These are phyloP conservation scores for Monilinia vaccinii-corymbosi DNA, from an alignment of 2,329 filamentous ascomycete genomes.

Conservation along the genomic window DNA sequence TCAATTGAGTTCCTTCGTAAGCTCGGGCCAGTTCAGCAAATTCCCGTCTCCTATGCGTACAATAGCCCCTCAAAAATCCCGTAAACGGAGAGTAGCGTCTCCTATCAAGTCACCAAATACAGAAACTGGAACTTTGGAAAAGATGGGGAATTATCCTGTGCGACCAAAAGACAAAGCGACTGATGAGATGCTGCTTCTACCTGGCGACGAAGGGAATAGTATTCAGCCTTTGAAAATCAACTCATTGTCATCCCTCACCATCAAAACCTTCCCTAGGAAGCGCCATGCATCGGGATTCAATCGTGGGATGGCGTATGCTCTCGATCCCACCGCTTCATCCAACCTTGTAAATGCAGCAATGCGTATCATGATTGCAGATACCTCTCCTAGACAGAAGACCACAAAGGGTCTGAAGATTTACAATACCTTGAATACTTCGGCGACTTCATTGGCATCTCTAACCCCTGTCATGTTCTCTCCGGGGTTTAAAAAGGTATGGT, in stretches of 20 bases:
- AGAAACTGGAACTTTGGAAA: neutral
- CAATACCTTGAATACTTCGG: conserved; percentile 2
- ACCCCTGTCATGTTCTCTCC: conserved; percentile 23
- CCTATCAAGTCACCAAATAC: too few relatives aligned
- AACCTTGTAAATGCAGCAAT: conserved; percentile 12
- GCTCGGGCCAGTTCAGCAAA: neutral
- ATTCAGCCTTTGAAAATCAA: neutral
- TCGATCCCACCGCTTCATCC: neutral
- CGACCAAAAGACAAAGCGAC: neutral
- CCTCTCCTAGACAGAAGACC: neutral
- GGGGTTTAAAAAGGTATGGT: conserved; percentile 22
- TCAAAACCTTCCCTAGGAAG: neutral
- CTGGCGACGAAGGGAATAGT: neutral
- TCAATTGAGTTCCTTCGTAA: neutral
- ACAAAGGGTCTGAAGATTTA: conserved; percentile 12
- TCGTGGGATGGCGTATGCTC: neutral
- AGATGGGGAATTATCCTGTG: too few relatives aligned
- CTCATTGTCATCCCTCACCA: neutral
- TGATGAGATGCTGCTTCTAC: neutral
- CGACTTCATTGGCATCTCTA: conserved; percentile 6
- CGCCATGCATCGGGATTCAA: neutral
- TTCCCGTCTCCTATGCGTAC: neutral
- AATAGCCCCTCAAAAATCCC: too few relatives aligned
- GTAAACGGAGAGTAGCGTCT: neutral
- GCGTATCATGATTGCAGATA: conserved; percentile 13